These are phyloP conservation scores for Boletus rex-veris DNA, from an alignment of 768 basidiomycete genomes.

Conservation along the genomic window DNA sequence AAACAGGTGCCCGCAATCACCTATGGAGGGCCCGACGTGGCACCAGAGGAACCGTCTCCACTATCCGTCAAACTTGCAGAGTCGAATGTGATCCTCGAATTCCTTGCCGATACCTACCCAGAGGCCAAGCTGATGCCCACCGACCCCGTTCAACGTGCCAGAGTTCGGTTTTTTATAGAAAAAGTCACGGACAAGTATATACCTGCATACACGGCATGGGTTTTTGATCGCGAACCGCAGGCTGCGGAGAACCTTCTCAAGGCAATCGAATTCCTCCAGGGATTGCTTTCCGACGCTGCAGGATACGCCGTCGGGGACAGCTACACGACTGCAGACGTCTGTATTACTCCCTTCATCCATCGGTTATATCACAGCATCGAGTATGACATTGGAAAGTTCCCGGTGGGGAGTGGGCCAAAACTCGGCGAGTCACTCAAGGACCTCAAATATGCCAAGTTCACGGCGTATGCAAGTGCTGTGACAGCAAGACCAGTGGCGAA, in stretches of 20 bases:
- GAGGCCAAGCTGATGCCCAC: constrained; percentile 44
- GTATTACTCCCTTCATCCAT: constrained; percentile 55
- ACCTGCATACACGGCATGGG: constrained; percentile 35
- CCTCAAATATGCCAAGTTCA: constrained; percentile 45
- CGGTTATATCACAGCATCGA: constrained; percentile 40
- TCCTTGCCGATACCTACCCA: constrained; percentile 55
- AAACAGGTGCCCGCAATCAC: constrained; percentile 48
- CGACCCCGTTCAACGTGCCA: constrained; percentile 52
- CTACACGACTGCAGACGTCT: constrained; percentile 59
- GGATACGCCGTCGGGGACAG: constrained; percentile 36
- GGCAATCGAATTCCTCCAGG: constrained; percentile 47
- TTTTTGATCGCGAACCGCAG: constrained; percentile 36
- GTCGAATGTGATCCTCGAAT: constrained; percentile 59
- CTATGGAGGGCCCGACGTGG: constrained; percentile 54
- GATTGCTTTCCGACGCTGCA: constrained; percentile 45
- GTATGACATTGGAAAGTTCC: constrained; percentile 50
- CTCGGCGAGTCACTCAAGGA: constrained; percentile 39
- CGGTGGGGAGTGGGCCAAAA: constrained; percentile 44
- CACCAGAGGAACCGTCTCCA: constrained; percentile 52
- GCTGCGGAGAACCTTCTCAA: constrained; percentile 34
- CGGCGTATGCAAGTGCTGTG: constrained; percentile 44
- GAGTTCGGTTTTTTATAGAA: constrained; percentile 59
- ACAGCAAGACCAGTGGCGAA: constrained; percentile 50
- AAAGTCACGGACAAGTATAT: constrained; percentile 42
- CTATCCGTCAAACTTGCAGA: constrained; percentile 60